These are phyloP conservation scores for Metschnikowia baotianmanensis DNA, from an alignment of 805 yeast species.

Conservation along the genomic window DNA sequence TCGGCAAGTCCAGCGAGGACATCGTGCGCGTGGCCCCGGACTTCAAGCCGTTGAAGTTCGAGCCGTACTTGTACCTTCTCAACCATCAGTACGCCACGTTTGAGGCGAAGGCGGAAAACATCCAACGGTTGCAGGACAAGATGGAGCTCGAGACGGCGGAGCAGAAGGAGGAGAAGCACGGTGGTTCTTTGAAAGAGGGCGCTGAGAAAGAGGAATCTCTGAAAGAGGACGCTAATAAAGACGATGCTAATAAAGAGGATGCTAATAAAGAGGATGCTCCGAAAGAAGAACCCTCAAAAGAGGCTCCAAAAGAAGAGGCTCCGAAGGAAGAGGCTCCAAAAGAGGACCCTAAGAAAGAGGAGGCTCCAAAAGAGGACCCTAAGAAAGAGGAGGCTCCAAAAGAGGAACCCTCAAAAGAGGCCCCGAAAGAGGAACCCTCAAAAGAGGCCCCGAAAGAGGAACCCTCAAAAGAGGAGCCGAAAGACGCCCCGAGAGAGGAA, in stretches of 20 bases:
- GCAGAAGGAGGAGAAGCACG: neutral
- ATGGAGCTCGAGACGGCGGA: neutral
- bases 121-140: slow-evolving; percentile 18
- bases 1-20: slow-evolving; percentile 21
- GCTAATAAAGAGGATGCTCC: neutral
- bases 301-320: too few species aligned
- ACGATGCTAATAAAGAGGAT: neutral
- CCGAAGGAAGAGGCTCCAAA: too few species aligned
- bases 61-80: slow-evolving; percentile 24
- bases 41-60: slow-evolving; percentile 31
- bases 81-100: slow-evolving; percentile 21
- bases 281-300: too few species aligned
- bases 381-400: neutral
- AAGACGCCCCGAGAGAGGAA: too few species aligned
- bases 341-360: too few species aligned
- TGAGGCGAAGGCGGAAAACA: slow-evolving; percentile 27
- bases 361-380: neutral
- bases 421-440: neutral
- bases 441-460: too few species aligned
- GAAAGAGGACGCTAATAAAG: neutral
- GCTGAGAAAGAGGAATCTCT: too few species aligned
- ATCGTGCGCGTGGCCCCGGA: slow-evolving; percentile 23
- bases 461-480: too few species aligned
- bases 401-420: neutral
- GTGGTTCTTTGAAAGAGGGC: too few species aligned